Conservation (phyloP, 2,329 filamentous ascomycete species). For the Fusarium udum region DNA sequence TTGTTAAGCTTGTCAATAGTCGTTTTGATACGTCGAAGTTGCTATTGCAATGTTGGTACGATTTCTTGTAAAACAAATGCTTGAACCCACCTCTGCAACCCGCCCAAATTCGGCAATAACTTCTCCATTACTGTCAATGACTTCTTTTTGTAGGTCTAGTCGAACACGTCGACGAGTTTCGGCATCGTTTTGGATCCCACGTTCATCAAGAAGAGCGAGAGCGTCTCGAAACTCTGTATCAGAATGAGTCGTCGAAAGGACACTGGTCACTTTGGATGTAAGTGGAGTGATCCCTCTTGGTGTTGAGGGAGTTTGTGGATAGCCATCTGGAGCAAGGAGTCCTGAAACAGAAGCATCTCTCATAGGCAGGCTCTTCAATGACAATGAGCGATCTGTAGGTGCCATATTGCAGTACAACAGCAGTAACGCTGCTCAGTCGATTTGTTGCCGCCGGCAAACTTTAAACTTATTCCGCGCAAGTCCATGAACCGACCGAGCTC, state of each 20-base stretch:
- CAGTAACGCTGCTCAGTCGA: neutral
- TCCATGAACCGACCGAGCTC: neutral
- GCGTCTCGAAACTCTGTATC: slow-evolving; percentile 92
- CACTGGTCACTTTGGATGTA: slow-evolving; percentile 81
- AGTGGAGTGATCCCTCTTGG: slow-evolving; percentile 69
- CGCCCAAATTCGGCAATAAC: slow-evolving; percentile 88
- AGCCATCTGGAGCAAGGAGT: slow-evolving; percentile 83
- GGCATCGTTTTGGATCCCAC: slow-evolving; percentile 76
- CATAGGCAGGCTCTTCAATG: slow-evolving; percentile 33
- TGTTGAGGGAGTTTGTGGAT: slow-evolving; percentile 77
- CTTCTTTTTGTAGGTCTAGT: slow-evolving; percentile 87
- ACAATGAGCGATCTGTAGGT: slow-evolving; percentile 34
- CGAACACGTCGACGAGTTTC: slow-evolving; percentile 82
- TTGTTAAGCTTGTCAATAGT: slow-evolving; percentile 82
- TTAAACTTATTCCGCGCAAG: slow-evolving; percentile 18
- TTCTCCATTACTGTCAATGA: slow-evolving; percentile 90
- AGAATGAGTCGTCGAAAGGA: slow-evolving; percentile 91
- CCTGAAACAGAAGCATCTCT: slow-evolving; percentile 41
- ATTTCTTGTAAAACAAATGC: neutral
- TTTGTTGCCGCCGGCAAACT: neutral
- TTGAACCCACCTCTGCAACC: slow-evolving; percentile 79
- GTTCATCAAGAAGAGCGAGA: slow-evolving; percentile 78
- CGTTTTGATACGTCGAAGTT: slow-evolving; percentile 84
- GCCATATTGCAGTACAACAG: slow-evolving; percentile 19
- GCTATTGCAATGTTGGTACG: slow-evolving; percentile 61